Conservation (phyloP, 2,329 filamentous ascomycete genomes). For the Fusarium secorum region DNA sequence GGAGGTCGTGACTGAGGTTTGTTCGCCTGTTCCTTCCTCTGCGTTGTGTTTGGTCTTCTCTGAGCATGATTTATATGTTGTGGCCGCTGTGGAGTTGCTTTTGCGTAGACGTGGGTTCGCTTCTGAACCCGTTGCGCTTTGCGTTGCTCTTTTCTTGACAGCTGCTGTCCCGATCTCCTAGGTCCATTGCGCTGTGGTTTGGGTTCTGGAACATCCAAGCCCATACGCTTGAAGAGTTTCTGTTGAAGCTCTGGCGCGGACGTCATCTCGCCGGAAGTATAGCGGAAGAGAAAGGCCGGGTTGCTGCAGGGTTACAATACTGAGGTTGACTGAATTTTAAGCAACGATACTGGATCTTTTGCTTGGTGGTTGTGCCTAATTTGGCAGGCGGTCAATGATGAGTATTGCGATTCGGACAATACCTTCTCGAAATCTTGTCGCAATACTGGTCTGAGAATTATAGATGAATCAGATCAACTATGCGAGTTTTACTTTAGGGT, state of each 20-base stretch:
- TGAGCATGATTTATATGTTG: background rate
- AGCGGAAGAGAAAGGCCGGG: background rate
- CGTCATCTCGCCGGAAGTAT: constrained; percentile 11
- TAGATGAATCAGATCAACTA: accelerated
- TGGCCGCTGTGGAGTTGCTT: constrained; percentile 21
- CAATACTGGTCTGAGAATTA: background rate
- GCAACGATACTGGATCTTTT: constrained; percentile 7
- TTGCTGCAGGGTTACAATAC: background rate
- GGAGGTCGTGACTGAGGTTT: constrained; percentile 1
- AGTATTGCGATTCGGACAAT: background rate
- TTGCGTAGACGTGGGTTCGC: constrained; percentile 54
- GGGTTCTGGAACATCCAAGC: constrained; percentile 43
- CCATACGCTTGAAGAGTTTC: constrained; percentile 50
- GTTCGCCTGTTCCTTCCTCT: background rate
- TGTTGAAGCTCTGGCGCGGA: constrained; percentile 48
- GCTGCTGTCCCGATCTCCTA: constrained; percentile 26
- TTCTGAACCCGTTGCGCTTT: constrained; percentile 71
- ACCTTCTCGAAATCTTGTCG: background rate
- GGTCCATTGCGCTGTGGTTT: constrained; percentile 17
- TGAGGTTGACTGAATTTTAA: constrained; percentile 8
- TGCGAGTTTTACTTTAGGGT: accelerated
- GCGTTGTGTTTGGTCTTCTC: constrained; percentile 1
- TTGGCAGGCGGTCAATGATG: constrained; percentile 9
- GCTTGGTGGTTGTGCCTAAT: background rate
- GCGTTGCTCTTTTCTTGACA: constrained; percentile 68